Evolutionary conservation across 768 basidiomycete species (phyloP), one percentile per base, ranked within the genome.

Genomic region (Lactarius indigo): DNA sequence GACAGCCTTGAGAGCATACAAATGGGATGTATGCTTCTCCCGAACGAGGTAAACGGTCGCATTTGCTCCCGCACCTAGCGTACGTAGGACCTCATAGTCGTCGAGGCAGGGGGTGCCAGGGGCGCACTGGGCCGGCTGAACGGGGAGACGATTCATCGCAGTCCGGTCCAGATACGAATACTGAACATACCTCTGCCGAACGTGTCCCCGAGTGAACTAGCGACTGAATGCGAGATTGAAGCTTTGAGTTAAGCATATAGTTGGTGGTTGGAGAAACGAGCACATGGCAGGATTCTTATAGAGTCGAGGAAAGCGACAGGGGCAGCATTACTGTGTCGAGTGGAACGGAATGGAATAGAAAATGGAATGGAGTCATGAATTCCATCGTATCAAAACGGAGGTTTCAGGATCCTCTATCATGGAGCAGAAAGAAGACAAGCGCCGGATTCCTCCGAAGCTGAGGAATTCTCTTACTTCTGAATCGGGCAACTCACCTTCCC

Each of bases 41-140:
- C 61, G 66, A 26, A 59, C 66, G 31, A 67, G 61, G 57, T 67
- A 67, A 44, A 67, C 66, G 35, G 57, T 62, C 23, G 66, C 66
- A n/a, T 54, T 55, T 42, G 50, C 66, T 26, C 66, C 66, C 26
- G 23, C 8, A 30, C 66, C 61, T 50, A 67, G 47, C 1, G 50
- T 67, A 30, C 50, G 61, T 33, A 67, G 42, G 31, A 67, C 5
- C 12, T 67, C 61, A 39, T 67, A 67, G 30, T 67, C 66, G 37
- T 67, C 61, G 31, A 63, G 66, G 18, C 66, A 67, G 23, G 66
- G 66, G 37, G 26, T 42, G 57, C 10, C 17, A 15, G 30, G 23
- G n/a, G 61, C 28, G 33, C 31, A 17, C 56, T 39, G 33, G 10
- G 44, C 31, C 28, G 33, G 39, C 55, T 30, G 20, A 31, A 20